phyloP scores from a whole-genome alignment of 2,329 filamentous ascomycete genomes.

The Scleromitrula shiraiana region DNA sequence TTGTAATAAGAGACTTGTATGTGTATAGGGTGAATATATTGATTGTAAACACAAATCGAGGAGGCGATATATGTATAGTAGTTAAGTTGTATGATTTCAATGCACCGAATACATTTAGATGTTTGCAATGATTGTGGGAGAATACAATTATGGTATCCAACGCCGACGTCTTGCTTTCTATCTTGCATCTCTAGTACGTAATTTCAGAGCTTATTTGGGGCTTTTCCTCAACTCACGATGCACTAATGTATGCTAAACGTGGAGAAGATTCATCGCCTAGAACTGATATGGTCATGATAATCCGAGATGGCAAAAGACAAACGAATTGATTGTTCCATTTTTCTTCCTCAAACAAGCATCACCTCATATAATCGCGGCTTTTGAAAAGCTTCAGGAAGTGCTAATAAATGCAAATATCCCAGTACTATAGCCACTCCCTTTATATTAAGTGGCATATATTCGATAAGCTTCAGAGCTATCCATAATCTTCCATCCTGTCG shows the following conservation, averaged over 20 bases:
- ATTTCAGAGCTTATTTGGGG: not conserved
- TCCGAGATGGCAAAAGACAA: not conserved
- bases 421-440: no score
- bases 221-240: not conserved
- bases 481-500: not conserved
- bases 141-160: no score
- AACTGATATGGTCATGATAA: not conserved
- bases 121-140: no score
- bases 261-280: constrained; percentile 8
- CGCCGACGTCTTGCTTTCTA: not conserved
- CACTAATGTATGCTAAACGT: not conserved
- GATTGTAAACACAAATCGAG: not conserved
- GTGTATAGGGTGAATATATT: no score
- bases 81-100: no score
- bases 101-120: no score
- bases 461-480: not conserved
- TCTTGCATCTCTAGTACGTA: not conserved
- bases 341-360: not conserved
- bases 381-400: no score
- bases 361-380: no score
- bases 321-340: not conserved
- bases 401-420: no score
- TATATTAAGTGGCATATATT: no score
- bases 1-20: constrained; percentile 4
- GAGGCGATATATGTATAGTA: not conserved